These are phyloP conservation scores for Yamadazyma mexicana DNA, from an alignment of 1,139 yeast genomes.

Conservation along the genomic window DNA sequence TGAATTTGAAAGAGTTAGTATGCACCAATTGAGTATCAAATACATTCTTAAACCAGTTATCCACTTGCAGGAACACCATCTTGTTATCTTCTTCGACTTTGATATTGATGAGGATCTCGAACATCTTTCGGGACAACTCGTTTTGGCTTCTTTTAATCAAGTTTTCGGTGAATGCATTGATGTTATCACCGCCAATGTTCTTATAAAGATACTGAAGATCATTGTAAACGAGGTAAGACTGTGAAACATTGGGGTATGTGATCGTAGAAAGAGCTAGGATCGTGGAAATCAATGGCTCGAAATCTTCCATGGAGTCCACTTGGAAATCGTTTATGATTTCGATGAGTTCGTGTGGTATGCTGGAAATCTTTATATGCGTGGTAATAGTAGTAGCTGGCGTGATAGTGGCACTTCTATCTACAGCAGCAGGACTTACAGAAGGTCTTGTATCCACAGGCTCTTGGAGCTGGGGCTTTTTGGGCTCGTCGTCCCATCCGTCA, in stretches of 20 bases:
- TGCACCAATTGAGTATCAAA: slow-evolving; percentile 22
- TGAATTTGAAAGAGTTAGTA: slow-evolving; percentile 31
- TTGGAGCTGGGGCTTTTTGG: neutral
- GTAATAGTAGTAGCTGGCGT: neutral
- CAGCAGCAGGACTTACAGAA: too few species aligned
- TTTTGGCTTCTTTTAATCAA: slow-evolving; percentile 16
- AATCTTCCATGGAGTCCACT: slow-evolving; percentile 13
- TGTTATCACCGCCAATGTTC: slow-evolving; percentile 8
- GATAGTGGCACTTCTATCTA: too few species aligned
- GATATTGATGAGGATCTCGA: slow-evolving; percentile 13
- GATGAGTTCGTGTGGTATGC: slow-evolving; percentile 21
- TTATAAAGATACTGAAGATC: slow-evolving; percentile 31
- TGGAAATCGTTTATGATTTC: slow-evolving; percentile 24
- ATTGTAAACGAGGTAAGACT: slow-evolving; percentile 37
- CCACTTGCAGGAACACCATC: slow-evolving; percentile 7
- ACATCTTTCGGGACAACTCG: slow-evolving; percentile 12
- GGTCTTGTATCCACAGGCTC: too few species aligned
- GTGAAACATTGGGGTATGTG: slow-evolving; percentile 31
- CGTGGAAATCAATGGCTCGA: slow-evolving; percentile 19
- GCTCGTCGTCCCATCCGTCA: slow-evolving; percentile 19
- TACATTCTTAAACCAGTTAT: slow-evolving; percentile 26
- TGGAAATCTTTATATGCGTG: slow-evolving; percentile 16
- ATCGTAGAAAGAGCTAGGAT: slow-evolving; percentile 33
- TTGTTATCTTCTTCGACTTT: slow-evolving; percentile 12
- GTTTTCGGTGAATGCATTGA: slow-evolving; percentile 13